Evolutionary conservation across 805 yeast genomes (phyloP), one percentile per base, ranked within the genome.

Genomic region (Barnettozyma sucrosica): DNA sequence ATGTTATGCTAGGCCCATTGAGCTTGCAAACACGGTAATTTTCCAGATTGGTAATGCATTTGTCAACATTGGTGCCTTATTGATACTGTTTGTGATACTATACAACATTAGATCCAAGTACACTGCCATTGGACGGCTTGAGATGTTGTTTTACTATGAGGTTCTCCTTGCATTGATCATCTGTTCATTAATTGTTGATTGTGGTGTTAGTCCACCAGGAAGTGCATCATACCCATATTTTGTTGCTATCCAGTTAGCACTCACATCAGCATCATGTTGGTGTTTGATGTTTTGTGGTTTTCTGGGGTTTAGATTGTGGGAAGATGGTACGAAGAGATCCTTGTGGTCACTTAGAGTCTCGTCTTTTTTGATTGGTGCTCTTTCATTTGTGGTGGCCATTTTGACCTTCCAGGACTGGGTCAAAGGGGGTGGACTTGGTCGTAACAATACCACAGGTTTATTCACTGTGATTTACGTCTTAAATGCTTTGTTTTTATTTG

Each of bases 81-180:
- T 76, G 7, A 75, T 88, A 37, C 53, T 85, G 33, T 70, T 83
- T 43, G 75, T 89, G 56, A 85, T 90, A 47, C 71, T 89, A 11
- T 86, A 82, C 70, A 83, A 85, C 56, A 80, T 90, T 39, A 74
- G 90, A 62, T 72, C 83, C 50, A 89, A 92, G 70, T 90, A 87
- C 63, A 93, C 99, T 0, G 97, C 98, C 11, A 90, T 93, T 49
- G 98, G 97, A 4, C 75, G 98, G 51, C 73, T 80, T 11, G 99
- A 93, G 62, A 85, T 89, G 81, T 66, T 88, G 46, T 79, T 77
- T 55, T 83, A 86, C 60, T 83, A 81, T 65, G 80, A 83, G 65
- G 58, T 79, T 37, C 73, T 75, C 51, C 69, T 83, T 28, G 70
- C 77, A 1, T 72, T 85, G 53, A 74, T 80, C 6, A 74, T 85